phyloP scores from a whole-genome alignment of 2,329 filamentous ascomycete species.

The Monosporascus sp. region DNA sequence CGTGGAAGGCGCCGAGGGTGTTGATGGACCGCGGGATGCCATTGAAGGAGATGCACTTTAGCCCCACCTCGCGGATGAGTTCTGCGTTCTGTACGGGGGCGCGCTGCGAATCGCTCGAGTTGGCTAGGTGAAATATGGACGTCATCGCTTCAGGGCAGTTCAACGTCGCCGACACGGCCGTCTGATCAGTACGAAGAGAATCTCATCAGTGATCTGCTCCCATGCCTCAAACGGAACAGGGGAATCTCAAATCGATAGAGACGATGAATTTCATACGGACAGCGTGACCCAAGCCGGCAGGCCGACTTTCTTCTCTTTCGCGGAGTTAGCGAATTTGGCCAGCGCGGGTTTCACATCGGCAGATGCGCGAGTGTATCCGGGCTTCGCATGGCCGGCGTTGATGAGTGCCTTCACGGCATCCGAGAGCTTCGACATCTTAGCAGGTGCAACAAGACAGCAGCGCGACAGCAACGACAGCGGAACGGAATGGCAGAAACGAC shows the following conservation, averaged over 20 bases:
- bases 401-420: slow-evolving; percentile 67
- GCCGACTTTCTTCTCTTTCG: slow-evolving; percentile 44
- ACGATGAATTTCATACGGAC: slow-evolving; percentile 20
- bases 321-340: slow-evolving; percentile 57
- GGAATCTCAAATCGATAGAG: no score
- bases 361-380: slow-evolving; percentile 61
- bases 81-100: slow-evolving; percentile 52
- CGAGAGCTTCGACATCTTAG: slow-evolving; percentile 67
- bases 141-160: slow-evolving; percentile 75
- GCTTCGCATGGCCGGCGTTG: slow-evolving; percentile 61
- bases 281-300: slow-evolving; percentile 29
- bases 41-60: slow-evolving; percentile 77
- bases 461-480: no score
- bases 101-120: slow-evolving; percentile 16
- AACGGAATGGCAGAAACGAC: no score
- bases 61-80: slow-evolving; percentile 67
- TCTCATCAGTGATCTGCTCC: neutral
- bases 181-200: slow-evolving; percentile 36
- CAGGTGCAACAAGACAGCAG: neutral
- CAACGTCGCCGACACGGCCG: slow-evolving; percentile 78
- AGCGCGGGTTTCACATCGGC: slow-evolving; percentile 59
- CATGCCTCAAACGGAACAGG: neutral
- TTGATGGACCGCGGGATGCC: slow-evolving; percentile 82
- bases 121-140: slow-evolving; percentile 52
- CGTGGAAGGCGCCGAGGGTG: slow-evolving; percentile 66